Percentiles rank a stretch among this genome's conserved stretches.
Conservation (phyloP, 768 basidiomycete species). For the Fomitopsis pulvina region DNA sequence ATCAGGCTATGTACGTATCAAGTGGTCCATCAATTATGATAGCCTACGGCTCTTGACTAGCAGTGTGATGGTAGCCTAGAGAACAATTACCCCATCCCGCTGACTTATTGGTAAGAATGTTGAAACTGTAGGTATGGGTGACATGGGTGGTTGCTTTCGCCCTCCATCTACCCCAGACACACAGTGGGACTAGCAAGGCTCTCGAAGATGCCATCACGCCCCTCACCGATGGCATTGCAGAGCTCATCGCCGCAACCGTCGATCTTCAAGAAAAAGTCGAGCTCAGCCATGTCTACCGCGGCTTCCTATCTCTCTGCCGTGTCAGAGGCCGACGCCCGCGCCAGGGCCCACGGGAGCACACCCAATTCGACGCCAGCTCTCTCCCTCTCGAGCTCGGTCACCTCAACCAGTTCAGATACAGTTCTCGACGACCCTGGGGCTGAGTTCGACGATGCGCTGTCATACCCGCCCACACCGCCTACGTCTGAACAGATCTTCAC, state of each 20-base stretch:
- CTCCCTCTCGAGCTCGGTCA: slow-evolving; percentile 68
- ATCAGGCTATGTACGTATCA: too few species aligned
- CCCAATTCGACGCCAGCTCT: slow-evolving; percentile 65
- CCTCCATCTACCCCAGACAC: too few species aligned
- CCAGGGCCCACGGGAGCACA: slow-evolving; percentile 39
- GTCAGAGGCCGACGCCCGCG: slow-evolving; percentile 61
- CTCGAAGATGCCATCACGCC: slow-evolving; percentile 6
- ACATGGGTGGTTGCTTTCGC: too few species aligned
- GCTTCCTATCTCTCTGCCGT: slow-evolving; percentile 56
- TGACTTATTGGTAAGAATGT: too few species aligned
- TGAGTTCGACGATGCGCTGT: slow-evolving; percentile 42
- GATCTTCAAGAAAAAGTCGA: slow-evolving; percentile 46
- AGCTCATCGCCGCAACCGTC: slow-evolving; percentile 45
- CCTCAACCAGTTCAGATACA: slow-evolving; percentile 63
- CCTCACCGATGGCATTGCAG: slow-evolving; percentile 62
- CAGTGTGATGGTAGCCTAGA: too few species aligned
- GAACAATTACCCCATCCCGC: too few species aligned
- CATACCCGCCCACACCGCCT: slow-evolving; percentile 59
- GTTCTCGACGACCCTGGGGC: slow-evolving; percentile 49
- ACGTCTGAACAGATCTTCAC: slow-evolving; percentile 75
- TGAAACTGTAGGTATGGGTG: too few species aligned
- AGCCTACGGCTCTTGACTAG: too few species aligned
- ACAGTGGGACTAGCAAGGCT: not conserved
- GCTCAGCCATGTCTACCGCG: slow-evolving; percentile 40
- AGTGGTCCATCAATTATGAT: too few species aligned